phyloP scores from a whole-genome alignment of 805 yeast genomes.

The Scheffersomyces coipomensis region DNA sequence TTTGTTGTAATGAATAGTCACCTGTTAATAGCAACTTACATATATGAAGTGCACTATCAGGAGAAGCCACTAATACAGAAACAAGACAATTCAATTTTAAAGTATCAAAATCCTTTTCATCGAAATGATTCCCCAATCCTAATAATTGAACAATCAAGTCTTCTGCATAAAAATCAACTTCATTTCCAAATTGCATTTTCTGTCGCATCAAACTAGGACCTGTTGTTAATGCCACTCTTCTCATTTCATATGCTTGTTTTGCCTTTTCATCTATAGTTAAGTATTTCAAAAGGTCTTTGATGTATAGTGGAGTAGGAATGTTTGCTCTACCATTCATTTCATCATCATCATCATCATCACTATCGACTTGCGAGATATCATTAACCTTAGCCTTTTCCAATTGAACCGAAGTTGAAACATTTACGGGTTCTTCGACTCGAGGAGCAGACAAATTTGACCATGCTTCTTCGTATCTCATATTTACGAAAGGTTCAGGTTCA shows the following conservation, averaged over 20 bases:
- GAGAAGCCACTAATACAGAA: slow-evolving; percentile 56
- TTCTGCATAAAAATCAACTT: slow-evolving; percentile 56
- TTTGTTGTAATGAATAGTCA: slow-evolving; percentile 78
- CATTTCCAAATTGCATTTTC: slow-evolving; percentile 42
- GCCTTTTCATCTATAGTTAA: slow-evolving; percentile 46
- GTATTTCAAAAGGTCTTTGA: slow-evolving; percentile 68
- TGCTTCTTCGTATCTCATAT: slow-evolving; percentile 10
- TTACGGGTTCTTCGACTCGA: slow-evolving; percentile 15
- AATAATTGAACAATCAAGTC: slow-evolving; percentile 51
- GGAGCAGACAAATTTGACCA: slow-evolving; percentile 19
- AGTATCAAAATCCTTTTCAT: slow-evolving; percentile 60
- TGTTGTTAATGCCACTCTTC: slow-evolving; percentile 43
- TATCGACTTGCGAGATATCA: slow-evolving; percentile 12
- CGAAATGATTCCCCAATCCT: slow-evolving; percentile 55
- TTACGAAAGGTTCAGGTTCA: slow-evolving; percentile 6
- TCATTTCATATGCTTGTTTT: slow-evolving; percentile 49
- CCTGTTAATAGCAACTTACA: slow-evolving; percentile 55
- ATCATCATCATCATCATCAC: slow-evolving; percentile 55
- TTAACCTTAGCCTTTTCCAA: background rate
- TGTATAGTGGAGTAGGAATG: slow-evolving; percentile 57
- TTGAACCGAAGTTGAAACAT: background rate
- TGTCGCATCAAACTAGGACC: slow-evolving; percentile 65
- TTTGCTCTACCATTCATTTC: slow-evolving; percentile 32
- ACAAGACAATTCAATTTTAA: slow-evolving; percentile 62
- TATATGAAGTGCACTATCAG: slow-evolving; percentile 42